Evolutionary conservation across 371 early-diverging fungal genomes (phyloP), one percentile per base, ranked within the genome.

Genomic region (Lichtheimia ramosa): DNA sequence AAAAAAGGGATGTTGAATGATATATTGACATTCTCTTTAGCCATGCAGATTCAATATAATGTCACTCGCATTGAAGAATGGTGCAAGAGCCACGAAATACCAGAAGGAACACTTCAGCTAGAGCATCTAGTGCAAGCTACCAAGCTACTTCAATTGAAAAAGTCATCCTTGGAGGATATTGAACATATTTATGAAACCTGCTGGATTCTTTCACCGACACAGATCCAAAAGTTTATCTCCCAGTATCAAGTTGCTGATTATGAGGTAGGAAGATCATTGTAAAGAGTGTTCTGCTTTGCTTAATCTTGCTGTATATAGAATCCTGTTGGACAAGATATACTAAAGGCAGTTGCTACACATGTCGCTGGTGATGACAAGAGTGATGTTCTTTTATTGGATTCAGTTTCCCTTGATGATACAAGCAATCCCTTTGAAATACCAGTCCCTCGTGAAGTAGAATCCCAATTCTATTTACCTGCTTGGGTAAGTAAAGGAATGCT

Each of bases 11-110:
- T 14, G 13, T 40, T 23, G n/a, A 21, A 15, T 18, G 15, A 10
- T 51, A 24, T 51, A 51, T 10, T 34, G 34, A 34, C 10, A 34
- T 34, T 0, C 0, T 21, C 23, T 6, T 28, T 41, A 68, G 71
- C 67, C 8, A 95, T 96, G 88, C 96, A 96, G 81, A 94, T 96
- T 69, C 96, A 96, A 73, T 96, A 94, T 79, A 96, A 96, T 64
- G 85, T 96, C 43, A 90, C 92, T 3, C 85, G 95, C 12, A 81
- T 96, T 55, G 93, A 94, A 66, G 97, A 96, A 69, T 96, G 97
- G 97, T 95, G 94, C 83, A 90, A 90, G 82, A 70, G 85, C 48
- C 92, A 95, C 66, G 87, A 86, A 39, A 85, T 95, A 28, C 72
- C 88, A 13, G 95, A 96, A 68, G 89, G 90, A 27, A 88, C 93